Base-by-base conservation (phyloP, 1,139 yeast genomes). In the Saccharomyces uvarum region DNA sequence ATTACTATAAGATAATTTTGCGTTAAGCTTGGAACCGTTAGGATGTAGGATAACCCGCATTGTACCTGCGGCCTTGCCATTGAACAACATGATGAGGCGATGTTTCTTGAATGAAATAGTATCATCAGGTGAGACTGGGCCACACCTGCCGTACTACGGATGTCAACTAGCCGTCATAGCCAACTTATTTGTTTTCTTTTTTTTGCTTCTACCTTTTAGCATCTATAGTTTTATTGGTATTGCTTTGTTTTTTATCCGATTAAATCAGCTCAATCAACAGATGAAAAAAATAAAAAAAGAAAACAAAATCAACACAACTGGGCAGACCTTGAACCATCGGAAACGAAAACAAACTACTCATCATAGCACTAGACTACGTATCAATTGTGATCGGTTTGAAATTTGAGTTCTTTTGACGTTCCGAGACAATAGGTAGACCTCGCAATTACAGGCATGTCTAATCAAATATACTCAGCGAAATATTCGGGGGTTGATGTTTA, bases 401-500 rank as follows among this genome's bases (percentile, higher is more conserved):
- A 38, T 16, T 38, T 11, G 44, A 19, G 26, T 19, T 33, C 14
- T 33, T 14, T 14, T 16, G 19, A 38, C 24, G 19, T 38, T 38
- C 44, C 44, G 44, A 16, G 44, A 38, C 24, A 19, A 11, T 9
- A 19, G 13, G 24, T 38, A 38, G 9, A 38, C 19, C 44, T 19
- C 24, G 9, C 19, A 48, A 28, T 13, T 8, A 24, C 47, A 21
- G 33, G 29, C 48, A 65, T 64, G 69, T 61, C 68, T 3, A 56
- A 60, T 46, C 75, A 75, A 67, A 78, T 86, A 54, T 86, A 84
- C 67, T 84, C 90, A 4, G 95, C 95, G 47, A 85, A 88, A 19
- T 87, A 87, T 70, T 86, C 93, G 19, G 86, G 86, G 65, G 95
- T 90, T 19, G 93, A 93, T 54, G 98, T 91, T 47, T 88, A 86